Conservation (phyloP, 352 stramenopile genomes). For the Globisporangium polare region DNA sequence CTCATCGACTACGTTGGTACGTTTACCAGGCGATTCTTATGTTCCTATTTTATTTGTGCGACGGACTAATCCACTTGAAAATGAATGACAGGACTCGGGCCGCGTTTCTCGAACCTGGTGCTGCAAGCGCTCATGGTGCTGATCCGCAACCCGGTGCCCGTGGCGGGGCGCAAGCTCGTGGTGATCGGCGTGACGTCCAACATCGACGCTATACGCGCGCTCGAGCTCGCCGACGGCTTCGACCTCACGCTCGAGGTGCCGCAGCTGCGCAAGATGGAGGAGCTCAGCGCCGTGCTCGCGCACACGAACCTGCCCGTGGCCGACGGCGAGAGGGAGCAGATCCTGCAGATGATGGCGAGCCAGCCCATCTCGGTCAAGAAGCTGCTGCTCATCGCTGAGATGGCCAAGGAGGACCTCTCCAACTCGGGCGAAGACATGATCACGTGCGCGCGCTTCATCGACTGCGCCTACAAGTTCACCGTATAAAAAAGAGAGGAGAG, state of each 20-base stretch:
- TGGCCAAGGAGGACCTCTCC: conserved; percentile 90
- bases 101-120: conserved; percentile 98
- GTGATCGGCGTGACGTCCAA: conserved; percentile 96
- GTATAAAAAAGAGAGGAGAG: conserved; percentile 20
- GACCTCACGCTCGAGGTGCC: conserved; percentile 92
- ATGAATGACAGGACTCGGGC: conserved; percentile 79
- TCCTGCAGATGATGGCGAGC: conserved; percentile 67
- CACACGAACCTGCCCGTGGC: conserved; percentile 79
- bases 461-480: conserved; percentile 79
- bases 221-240: conserved; percentile 94
- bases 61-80: no score
- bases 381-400: conserved; percentile 95
- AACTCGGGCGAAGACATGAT: conserved; percentile 65
- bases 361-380: conserved; percentile 98
- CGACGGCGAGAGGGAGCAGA: conserved; percentile 57
- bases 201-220: conserved; percentile 88
- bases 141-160: conserved; percentile 95
- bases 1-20: conserved; percentile 96
- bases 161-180: conserved; percentile 92
- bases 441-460: conserved; percentile 73
- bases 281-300: conserved; percentile 85
- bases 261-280: conserved; percentile 85
- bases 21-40: conserved; percentile 2
- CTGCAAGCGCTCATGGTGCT: conserved; percentile 98
- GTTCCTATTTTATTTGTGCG: no score